phyloP scores from a whole-genome alignment of 164 flowering plant genomes.

The Stephania cephalantha region DNA sequence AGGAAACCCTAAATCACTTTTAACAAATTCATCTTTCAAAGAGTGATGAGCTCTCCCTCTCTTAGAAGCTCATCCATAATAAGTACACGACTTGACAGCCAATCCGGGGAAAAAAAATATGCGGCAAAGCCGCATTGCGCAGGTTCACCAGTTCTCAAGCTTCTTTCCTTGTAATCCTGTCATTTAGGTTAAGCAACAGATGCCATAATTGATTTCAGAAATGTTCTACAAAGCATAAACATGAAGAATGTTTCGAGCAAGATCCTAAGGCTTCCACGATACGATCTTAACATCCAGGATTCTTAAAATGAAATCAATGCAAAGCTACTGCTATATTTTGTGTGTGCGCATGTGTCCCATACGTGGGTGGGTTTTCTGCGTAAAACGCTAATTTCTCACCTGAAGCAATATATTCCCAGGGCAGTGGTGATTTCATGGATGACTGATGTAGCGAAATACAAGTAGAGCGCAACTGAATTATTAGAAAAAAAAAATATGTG shows the following conservation, averaged over 20 bases:
- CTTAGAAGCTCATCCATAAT: not conserved
- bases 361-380: not conserved
- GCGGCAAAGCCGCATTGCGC: not conserved
- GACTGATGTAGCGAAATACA: slow-evolving; percentile 88
- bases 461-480: slow-evolving; percentile 52
- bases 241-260: not conserved
- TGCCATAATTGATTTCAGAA: not conserved
- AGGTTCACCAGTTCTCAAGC: slow-evolving; percentile 39
- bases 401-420: slow-evolving; percentile 89
- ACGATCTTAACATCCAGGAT: not conserved
- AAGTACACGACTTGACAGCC: not conserved
- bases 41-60: not conserved
- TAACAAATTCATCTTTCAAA: not conserved
- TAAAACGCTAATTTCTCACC: slow-evolving; percentile 39
- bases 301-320: not conserved
- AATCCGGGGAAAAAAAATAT: not conserved
- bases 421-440: slow-evolving; percentile 86
- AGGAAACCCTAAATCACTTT: not conserved
- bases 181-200: not conserved
- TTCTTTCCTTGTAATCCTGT: slow-evolving; percentile 93
- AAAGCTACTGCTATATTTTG: not conserved
- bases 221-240: not conserved
- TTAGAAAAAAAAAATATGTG: slow-evolving; percentile 15
- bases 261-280: not conserved
- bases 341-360: not conserved